Evolutionary conservation across 164 flowering plant species (phyloP).

Genomic region (Berberis vulgaris): DNA sequence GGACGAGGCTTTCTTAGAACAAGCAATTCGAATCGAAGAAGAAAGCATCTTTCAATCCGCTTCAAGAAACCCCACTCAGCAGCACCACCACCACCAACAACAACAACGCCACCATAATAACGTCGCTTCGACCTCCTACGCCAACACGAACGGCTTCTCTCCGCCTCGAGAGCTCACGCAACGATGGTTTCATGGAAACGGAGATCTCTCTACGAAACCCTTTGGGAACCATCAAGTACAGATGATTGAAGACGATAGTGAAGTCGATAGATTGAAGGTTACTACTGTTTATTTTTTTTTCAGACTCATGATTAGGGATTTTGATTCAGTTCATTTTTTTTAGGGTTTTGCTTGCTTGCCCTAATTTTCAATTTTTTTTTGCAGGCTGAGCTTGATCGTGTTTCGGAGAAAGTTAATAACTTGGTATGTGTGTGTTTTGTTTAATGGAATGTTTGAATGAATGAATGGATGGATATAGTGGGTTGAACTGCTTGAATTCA

Average conservation of each 20-base stretch:
- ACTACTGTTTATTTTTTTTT: background rate
- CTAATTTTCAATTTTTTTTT: slow-evolving; percentile 1
- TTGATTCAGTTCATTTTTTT: background rate
- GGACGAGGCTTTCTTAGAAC: slow-evolving; percentile 20
- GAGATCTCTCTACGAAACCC: background rate
- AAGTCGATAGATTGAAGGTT: slow-evolving; percentile 20
- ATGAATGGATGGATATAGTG: too few species aligned
- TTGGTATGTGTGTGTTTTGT: slow-evolving; percentile 13
- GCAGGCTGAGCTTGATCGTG: slow-evolving; percentile 22
- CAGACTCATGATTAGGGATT: background rate
- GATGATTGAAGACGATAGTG: slow-evolving; percentile 7
- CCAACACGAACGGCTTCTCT: slow-evolving; percentile 9
- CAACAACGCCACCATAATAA: background rate
- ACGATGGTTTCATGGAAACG: background rate
- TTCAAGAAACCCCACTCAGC: slow-evolving; percentile 13
- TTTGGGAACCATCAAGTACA: background rate
- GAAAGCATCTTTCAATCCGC: slow-evolving; percentile 7
- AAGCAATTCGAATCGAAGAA: slow-evolving; percentile 17
- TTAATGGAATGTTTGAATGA: too few species aligned
- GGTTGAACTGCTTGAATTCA: too few species aligned
- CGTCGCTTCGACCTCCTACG: background rate
- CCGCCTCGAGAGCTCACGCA: slow-evolving; percentile 25
- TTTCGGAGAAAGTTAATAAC: slow-evolving; percentile 16
- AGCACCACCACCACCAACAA: background rate
- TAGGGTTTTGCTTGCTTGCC: background rate